Percentiles rank a stretch among this genome's conserved stretches.
Conservation (phyloP, 2,329 filamentous ascomycete genomes). For the Anthostomella pinea region DNA sequence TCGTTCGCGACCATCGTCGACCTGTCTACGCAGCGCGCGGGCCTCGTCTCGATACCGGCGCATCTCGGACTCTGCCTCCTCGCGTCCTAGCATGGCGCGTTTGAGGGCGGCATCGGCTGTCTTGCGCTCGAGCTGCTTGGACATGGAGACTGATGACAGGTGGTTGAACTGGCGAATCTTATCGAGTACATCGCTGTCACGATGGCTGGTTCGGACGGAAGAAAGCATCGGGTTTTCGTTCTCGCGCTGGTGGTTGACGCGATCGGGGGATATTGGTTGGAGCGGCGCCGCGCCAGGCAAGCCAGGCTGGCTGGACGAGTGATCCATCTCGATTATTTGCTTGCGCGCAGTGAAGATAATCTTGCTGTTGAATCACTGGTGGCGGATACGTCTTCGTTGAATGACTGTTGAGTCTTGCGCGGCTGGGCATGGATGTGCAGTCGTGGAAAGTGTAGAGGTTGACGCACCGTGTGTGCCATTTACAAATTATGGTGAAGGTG, state of each 20-base stretch:
- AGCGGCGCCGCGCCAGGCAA: constrained; percentile 27
- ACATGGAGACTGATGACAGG: constrained; percentile 31
- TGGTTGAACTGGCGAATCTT: constrained; percentile 35
- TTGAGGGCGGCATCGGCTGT: constrained; percentile 64
- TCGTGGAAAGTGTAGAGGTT: no score
- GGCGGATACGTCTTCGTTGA: no score
- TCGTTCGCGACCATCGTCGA: constrained; percentile 64
- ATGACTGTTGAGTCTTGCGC: no score
- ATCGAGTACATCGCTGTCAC: constrained; percentile 34
- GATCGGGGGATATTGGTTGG: constrained; percentile 29
- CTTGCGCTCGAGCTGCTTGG: constrained; percentile 61
- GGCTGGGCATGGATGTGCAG: no score
- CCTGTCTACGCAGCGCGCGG: constrained; percentile 50
- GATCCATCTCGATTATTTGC: constrained; percentile 23
- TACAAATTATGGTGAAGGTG: constrained; percentile 1
- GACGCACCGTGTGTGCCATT: no score
- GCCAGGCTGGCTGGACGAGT: constrained; percentile 19
- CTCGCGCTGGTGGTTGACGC: constrained; percentile 30
- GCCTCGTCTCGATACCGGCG: constrained; percentile 61
- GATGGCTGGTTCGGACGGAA: constrained; percentile 17
- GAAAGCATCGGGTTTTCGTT: constrained; percentile 16
- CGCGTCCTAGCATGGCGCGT: constrained; percentile 64
- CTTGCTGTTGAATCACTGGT: neutral
- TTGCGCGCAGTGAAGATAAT: neutral
- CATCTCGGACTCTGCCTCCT: constrained; percentile 70